phyloP scores from a whole-genome alignment of 352 stramenopile genomes.

The Globisporangium cederbergense region DNA sequence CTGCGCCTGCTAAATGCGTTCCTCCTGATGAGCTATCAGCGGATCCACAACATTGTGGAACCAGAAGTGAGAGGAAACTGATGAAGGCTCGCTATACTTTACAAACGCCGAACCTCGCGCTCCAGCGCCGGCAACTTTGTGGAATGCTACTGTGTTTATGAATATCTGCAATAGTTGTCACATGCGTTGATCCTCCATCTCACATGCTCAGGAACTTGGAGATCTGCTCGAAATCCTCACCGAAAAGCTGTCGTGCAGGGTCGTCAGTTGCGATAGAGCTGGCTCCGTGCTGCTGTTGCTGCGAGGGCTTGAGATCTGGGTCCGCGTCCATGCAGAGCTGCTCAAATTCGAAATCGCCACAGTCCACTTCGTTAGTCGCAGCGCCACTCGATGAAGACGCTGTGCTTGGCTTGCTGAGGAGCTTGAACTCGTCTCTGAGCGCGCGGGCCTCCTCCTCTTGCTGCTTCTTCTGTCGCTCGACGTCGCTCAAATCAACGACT shows the following conservation, averaged over 20 bases:
- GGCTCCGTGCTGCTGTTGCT: not conserved
- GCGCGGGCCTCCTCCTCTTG: constrained; percentile 24
- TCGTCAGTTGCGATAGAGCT: constrained; percentile 8
- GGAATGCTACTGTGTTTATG: not conserved
- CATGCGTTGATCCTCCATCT: not conserved
- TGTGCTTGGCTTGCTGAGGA: constrained; percentile 19
- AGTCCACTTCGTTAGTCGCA: constrained; percentile 33
- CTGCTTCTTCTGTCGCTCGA: constrained; percentile 35
- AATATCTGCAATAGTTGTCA: not conserved
- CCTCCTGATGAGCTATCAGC: constrained; percentile 80
- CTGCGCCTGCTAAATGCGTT: constrained; percentile 76
- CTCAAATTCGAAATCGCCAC: constrained; percentile 73
- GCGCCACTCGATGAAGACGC: not conserved
- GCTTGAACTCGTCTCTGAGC: constrained; percentile 22
- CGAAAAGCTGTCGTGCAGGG: constrained; percentile 36
- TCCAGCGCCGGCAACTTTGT: not conserved
- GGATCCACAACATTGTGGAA: constrained; percentile 76
- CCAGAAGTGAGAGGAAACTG: constrained; percentile 34
- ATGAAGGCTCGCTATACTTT: not conserved
- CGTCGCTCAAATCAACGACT: constrained; percentile 62
- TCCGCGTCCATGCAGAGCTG: constrained; percentile 78
- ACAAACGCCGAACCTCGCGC: not conserved
- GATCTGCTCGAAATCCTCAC: constrained; percentile 46
- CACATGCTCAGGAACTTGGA: constrained; percentile 37
- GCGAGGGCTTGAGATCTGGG: constrained; percentile 46